Evolutionary conservation across 306 rosid species (phyloP), one percentile per base, ranked within the genome.

Genomic region (Glycyrrhiza uralensis): DNA sequence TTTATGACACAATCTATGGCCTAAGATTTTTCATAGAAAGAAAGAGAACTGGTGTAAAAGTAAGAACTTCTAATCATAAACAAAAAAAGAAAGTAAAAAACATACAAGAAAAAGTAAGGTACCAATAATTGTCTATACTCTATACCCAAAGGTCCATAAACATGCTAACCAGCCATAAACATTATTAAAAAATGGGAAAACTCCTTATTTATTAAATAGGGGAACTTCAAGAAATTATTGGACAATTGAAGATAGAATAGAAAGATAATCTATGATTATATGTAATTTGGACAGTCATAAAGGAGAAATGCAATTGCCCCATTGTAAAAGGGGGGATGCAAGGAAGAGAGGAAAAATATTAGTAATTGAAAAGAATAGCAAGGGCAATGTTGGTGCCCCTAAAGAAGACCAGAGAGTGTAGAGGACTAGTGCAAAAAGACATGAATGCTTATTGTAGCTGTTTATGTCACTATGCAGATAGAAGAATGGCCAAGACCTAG

Each of bases 51-150:
- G 12, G 33, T 66, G 30, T 18, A 55, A 58, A 57, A 55, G 33
- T 33, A 55, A 55, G 29, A 35, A 63, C 60, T 71, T 71, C 2
- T 29, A 51, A 26, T 42, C 23, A 42, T 33, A 8, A 47, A 42
- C n/a, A 10, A 49, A 58, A 58, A 26, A 13, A 8, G 13, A 50
- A 67, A 8, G 13, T 26, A 1, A 47, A 47, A 47, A 20, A 44
- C 18, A 65, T 44, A 47, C 47, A 29, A 39, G 36, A 59, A 66
- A 14, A 72, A 44, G 68, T n/a, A 46, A 23, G 51, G 72, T 22
- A 33, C 29, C n/a, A 20, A 52, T 17, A 70, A 7, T 17, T 60
- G 49, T 49, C 70, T 45, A 50, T 46, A n/a, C n/a, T n/a, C n/a
- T n/a, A n/a, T n/a, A n/a, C 35, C 14, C 26, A 24, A 13, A 32